phyloP scores from a whole-genome alignment of 1,284 basidiomycete species.

The Wallemia ichthyophaga region DNA sequence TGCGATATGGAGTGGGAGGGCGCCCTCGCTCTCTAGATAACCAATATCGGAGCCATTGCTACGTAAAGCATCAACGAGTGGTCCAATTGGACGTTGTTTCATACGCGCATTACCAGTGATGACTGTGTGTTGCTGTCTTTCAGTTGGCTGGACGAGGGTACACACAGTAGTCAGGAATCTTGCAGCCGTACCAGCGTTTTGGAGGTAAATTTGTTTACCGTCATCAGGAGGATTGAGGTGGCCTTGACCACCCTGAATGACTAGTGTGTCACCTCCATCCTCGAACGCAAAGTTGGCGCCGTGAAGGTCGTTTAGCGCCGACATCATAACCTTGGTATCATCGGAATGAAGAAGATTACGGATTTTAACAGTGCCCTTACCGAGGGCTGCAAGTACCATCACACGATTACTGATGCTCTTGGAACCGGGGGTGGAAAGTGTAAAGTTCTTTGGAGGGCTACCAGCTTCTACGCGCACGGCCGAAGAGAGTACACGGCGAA shows the following conservation, averaged over 20 bases:
- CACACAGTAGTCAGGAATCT: conserved; percentile 93
- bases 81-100: conserved; percentile 85
- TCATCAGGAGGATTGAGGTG: conserved; percentile 40
- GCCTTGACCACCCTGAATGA: conserved; percentile 66
- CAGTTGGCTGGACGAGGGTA: conserved; percentile 32
- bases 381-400: conserved; percentile 72
- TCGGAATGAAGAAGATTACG: conserved; percentile 84
- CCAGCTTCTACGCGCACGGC: conserved; percentile 42
- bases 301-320: conserved; percentile 54
- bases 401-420: conserved; percentile 95
- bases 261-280: conserved; percentile 69
- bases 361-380: conserved; percentile 56
- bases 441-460: conserved; percentile 29
- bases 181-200: conserved; percentile 90
- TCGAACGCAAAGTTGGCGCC: conserved; percentile 76
- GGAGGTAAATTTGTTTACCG: conserved; percentile 73
- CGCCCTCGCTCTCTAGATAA: conserved; percentile 51
- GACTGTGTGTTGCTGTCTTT: conserved; percentile 26
- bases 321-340: conserved; percentile 98
- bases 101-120: conserved; percentile 95
- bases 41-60: conserved; percentile 50
- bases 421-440: conserved; percentile 73
- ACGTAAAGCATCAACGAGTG: conserved; percentile 69
- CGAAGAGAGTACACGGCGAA: conserved; percentile 47
- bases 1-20: conserved; percentile 60